Evolutionary conservation across 305 asterid genomes (phyloP).

Genomic region (Solanum hybrid): DNA sequence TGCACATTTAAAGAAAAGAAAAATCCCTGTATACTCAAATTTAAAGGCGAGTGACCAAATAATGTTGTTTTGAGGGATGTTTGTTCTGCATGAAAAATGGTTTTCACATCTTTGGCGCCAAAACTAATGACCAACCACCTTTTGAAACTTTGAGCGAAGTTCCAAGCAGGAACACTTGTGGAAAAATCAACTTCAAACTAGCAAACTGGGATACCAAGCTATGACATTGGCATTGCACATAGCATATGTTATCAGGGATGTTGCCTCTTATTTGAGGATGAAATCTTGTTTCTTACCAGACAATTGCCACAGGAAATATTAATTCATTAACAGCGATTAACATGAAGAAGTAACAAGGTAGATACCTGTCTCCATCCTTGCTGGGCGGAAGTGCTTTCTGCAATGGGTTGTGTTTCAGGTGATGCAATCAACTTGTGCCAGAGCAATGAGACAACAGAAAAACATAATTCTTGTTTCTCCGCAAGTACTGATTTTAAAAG

Average conservation of each 20-base stretch:
- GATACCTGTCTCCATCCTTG: conserved; percentile 99
- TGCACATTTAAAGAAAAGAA: background rate
- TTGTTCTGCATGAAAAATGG: background rate
- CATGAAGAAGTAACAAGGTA: background rate
- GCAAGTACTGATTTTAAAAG: conserved; percentile 71
- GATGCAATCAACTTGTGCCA: conserved; percentile 96
- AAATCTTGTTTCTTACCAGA: background rate
- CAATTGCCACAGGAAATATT: background rate
- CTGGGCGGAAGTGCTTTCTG: conserved; percentile 95
- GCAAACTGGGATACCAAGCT: background rate
- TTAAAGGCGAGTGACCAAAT: background rate
- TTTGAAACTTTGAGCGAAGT: background rate
- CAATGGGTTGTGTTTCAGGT: conserved; percentile 84
- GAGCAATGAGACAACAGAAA: conserved; percentile 94
- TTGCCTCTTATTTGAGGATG: background rate
- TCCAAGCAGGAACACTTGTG: background rate
- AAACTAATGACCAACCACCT: background rate
- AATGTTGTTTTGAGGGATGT: background rate
- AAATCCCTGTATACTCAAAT: background rate
- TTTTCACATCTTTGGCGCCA: background rate
- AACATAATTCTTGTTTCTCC: conserved; percentile 86
- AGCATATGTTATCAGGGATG: background rate
- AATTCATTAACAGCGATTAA: background rate
- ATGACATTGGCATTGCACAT: background rate
- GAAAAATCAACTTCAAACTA: background rate